These are phyloP conservation scores for Ustilago hordei DNA, from an alignment of 1,284 basidiomycete species.

Conservation along the genomic window DNA sequence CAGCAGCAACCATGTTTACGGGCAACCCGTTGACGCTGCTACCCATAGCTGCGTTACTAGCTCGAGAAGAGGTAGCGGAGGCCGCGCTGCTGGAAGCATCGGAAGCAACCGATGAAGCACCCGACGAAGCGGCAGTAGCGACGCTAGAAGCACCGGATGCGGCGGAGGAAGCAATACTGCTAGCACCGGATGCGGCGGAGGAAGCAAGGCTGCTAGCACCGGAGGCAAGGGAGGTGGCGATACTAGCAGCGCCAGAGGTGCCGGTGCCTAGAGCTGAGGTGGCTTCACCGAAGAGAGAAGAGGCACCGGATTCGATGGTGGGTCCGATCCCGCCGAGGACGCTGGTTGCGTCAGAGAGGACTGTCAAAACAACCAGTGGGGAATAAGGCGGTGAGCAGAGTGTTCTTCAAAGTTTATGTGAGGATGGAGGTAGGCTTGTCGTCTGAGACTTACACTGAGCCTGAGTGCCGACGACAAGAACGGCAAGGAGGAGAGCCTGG, in stretches of 20 bases:
- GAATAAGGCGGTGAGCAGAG: background rate
- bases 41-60: conserved; percentile 7
- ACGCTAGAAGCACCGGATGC: conserved; percentile 5
- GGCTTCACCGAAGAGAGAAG: background rate
- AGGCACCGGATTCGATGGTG: conserved; percentile 4
- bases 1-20: conserved; percentile 11
- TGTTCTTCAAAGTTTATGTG: no score
- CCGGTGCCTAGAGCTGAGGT: background rate
- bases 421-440: background rate
- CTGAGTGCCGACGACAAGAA: conserved; percentile 29
- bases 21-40: conserved; percentile 9
- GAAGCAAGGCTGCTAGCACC: background rate
- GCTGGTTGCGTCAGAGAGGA: conserved; percentile 16
- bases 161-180: background rate
- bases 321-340: background rate
- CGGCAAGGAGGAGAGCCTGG: conserved; percentile 39
- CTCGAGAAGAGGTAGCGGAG: conserved; percentile 4
- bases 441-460: conserved; percentile 32
- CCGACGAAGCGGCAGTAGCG: background rate
- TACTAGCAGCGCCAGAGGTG: background rate
- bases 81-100: background rate
- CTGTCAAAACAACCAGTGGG: background rate
- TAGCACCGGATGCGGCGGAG: background rate
- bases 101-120: conserved; percentile 5
- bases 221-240: background rate